A percentile compares a stretch with the other conserved stretches of the same genome.
These are phyloP conservation scores for Syzygium aqueum DNA, from an alignment of 345 rosid genomes.

Conservation along the genomic window DNA sequence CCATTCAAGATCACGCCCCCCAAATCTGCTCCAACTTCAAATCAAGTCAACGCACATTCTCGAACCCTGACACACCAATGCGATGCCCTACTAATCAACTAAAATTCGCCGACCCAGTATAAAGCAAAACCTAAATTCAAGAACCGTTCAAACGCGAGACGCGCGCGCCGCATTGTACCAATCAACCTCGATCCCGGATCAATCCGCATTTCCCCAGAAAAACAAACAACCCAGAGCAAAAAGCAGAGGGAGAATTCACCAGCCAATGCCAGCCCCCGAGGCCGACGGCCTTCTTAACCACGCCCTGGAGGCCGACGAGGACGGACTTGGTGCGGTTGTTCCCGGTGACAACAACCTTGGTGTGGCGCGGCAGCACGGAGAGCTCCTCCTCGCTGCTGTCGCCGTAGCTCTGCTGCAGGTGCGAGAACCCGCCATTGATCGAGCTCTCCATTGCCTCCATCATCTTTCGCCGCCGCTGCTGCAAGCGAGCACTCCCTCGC, in stretches of 20 bases:
- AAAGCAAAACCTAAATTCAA: not conserved
- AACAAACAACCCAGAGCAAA: not conserved
- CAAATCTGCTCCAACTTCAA: not conserved
- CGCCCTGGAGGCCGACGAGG: slow-evolving; percentile 94
- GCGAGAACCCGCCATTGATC: slow-evolving; percentile 61
- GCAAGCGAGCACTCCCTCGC: not conserved
- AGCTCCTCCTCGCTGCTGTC: slow-evolving; percentile 92
- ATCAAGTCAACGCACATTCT: not conserved
- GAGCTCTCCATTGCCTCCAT: slow-evolving; percentile 63
- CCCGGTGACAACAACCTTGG: slow-evolving; percentile 96
- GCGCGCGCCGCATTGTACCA: not conserved
- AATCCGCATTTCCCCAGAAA: slow-evolving; percentile 18
- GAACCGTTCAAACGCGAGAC: not conserved
- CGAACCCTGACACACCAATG: not conserved
- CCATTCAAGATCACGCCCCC: not conserved
- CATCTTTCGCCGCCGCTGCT: slow-evolving; percentile 17
- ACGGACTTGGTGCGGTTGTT: slow-evolving; percentile 97
- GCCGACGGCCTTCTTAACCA: slow-evolving; percentile 95
- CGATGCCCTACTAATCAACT: not conserved
- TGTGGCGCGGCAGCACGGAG: slow-evolving; percentile 92
- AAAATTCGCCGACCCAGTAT: not conserved
- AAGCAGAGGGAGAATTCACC: slow-evolving; percentile 24
- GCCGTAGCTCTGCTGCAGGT: slow-evolving; percentile 75
- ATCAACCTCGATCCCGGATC: slow-evolving; percentile 5
- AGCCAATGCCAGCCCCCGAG: slow-evolving; percentile 99